Percentiles rank a stretch among this genome's conserved stretches.
Evolutionary conservation across 2,329 filamentous ascomycete genomes (phyloP).

Genomic region (Hawksworthiomyces lignivorus): DNA sequence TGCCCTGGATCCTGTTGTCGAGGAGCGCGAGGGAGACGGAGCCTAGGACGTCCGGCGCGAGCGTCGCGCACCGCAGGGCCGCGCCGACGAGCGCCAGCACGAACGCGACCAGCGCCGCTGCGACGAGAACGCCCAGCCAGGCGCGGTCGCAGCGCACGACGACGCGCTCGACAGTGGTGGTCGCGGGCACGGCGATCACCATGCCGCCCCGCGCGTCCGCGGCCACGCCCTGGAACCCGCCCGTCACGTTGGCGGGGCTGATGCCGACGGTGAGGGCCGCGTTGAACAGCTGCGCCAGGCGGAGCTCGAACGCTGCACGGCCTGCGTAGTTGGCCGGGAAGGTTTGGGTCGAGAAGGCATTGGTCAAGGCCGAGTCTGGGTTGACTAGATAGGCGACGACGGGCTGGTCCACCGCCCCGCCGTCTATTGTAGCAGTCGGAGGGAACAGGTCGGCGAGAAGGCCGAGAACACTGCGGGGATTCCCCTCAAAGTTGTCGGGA

Average conservation of each 20-base stretch:
- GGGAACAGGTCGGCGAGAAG: not conserved
- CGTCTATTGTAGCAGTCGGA: not conserved
- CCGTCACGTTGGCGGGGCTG: not conserved
- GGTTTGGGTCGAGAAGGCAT: not conserved
- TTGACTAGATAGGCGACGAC: slow-evolving; percentile 5
- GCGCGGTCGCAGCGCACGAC: slow-evolving; percentile 2
- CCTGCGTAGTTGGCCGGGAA: not conserved
- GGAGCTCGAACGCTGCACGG: slow-evolving; percentile 3
- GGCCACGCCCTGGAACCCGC: not conserved
- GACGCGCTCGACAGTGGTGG: not conserved
- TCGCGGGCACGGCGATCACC: not conserved
- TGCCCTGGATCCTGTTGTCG: slow-evolving; percentile 1
- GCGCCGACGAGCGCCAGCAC: slow-evolving; percentile 1
- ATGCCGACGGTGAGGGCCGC: slow-evolving; percentile 5
- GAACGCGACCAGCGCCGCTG: not conserved
- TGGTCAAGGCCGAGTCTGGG: not conserved
- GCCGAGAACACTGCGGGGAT: not conserved
- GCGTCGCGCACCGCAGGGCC: not conserved
- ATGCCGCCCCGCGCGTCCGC: not conserved
- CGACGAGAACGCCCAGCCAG: slow-evolving; percentile 7
- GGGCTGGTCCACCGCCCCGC: slow-evolving; percentile 1
- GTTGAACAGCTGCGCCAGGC: slow-evolving; percentile 11
- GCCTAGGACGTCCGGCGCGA: slow-evolving; percentile 10
- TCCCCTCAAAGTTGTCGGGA: too few species aligned
- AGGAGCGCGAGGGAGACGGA: slow-evolving; percentile 6